Evolutionary conservation across 257 asterid genomes (phyloP).

Genomic region (Schizonepeta tenuifolia): DNA sequence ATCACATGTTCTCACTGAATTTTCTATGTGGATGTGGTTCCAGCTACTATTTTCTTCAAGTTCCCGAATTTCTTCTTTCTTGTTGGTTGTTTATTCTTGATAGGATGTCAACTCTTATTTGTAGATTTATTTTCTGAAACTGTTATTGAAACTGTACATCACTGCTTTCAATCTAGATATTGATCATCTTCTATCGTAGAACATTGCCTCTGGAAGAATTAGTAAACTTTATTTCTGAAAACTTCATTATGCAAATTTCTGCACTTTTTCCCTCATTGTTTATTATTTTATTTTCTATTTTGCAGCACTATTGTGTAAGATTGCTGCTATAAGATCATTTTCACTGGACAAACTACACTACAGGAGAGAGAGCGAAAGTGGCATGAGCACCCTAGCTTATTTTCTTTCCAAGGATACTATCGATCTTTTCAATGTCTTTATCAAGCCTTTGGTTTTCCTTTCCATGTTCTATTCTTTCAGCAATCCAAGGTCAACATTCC

Average conservation of each 20-base stretch:
- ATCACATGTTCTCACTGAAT: constrained; percentile 15
- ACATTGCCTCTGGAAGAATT: constrained; percentile 20
- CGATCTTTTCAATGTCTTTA: constrained; percentile 75
- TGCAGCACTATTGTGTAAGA: constrained; percentile 91
- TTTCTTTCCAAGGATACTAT: constrained; percentile 87
- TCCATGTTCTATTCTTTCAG: constrained; percentile 91
- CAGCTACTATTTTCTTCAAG: constrained; percentile 9
- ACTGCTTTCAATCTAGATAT: constrained; percentile 7
- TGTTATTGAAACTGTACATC: neutral
- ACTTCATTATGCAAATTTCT: constrained; percentile 4
- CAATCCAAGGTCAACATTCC: constrained; percentile 87
- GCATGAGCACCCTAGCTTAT: constrained; percentile 93
- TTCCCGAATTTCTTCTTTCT: constrained; percentile 9
- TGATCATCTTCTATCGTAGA: neutral
- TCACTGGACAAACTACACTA: constrained; percentile 77
- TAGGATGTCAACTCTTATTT: neutral
- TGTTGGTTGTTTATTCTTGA: constrained; percentile 6
- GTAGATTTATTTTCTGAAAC: neutral
- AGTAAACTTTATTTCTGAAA: neutral
- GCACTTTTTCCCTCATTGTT: constrained; percentile 23
- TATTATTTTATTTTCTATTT: constrained; percentile 33
- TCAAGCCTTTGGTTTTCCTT: constrained; percentile 95
- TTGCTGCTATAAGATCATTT: constrained; percentile 91
- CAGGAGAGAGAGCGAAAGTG: constrained; percentile 79
- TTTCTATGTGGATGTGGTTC: constrained; percentile 5